Percentiles rank a stretch among this genome's conserved stretches.
Conservation (phyloP, 768 basidiomycete species). For the Grammothele lineata region DNA sequence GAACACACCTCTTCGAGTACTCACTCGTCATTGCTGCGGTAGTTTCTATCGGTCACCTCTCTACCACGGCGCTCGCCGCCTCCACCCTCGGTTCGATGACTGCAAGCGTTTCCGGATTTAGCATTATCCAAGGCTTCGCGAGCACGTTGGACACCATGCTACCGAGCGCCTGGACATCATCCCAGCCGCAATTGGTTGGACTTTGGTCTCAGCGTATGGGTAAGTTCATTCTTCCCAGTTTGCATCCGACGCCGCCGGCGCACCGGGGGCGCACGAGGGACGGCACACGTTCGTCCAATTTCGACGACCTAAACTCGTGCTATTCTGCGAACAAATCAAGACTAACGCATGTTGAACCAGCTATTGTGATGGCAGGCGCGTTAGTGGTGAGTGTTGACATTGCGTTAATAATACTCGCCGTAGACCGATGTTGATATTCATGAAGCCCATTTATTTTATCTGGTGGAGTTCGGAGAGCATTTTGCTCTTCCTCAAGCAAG, state of each 20-base stretch:
- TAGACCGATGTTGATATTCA: no score
- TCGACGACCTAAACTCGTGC: not conserved
- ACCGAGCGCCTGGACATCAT: slow-evolving; percentile 92
- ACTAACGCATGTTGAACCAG: slow-evolving; percentile 30
- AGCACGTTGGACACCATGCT: slow-evolving; percentile 91
- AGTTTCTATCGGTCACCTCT: slow-evolving; percentile 86
- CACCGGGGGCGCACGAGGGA: not conserved
- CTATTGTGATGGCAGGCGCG: slow-evolving; percentile 52
- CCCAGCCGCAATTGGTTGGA: slow-evolving; percentile 79
- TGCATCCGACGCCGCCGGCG: no score
- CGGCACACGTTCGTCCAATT: not conserved
- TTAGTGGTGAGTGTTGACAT: slow-evolving; percentile 49
- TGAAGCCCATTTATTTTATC: slow-evolving; percentile 51
- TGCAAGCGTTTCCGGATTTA: slow-evolving; percentile 60
- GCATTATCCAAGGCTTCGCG: slow-evolving; percentile 76
- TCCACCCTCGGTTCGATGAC: slow-evolving; percentile 46
- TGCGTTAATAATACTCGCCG: no score
- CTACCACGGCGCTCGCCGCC: slow-evolving; percentile 85
- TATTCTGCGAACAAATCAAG: not conserved
- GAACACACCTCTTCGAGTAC: slow-evolving; percentile 81
- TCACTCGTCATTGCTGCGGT: slow-evolving; percentile 82
- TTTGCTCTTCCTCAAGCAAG: slow-evolving; percentile 71
- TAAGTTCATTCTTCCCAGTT: slow-evolving; percentile 32
- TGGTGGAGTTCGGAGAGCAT: slow-evolving; percentile 86
- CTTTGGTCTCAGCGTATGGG: slow-evolving; percentile 90